Evolutionary conservation across 768 basidiomycete species (phyloP).

Genomic region (Lactifluus piperatus): DNA sequence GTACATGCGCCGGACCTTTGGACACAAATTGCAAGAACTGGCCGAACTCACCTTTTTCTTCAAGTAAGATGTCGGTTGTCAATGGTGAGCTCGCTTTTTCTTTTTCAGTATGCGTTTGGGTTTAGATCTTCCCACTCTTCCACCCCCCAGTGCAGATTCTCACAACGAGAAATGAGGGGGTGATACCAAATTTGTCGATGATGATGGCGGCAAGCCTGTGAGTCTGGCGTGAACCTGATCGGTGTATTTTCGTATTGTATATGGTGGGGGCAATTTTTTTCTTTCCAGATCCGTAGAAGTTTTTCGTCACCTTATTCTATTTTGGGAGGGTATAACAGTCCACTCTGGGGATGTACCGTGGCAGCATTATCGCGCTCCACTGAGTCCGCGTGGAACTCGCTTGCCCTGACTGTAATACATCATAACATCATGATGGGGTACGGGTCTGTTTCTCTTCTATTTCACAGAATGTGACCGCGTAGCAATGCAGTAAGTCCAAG

Average conservation of each 20-base stretch:
- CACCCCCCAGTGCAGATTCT: conserved; percentile 26
- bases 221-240: conserved; percentile 41
- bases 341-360: conserved; percentile 41
- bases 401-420: conserved; percentile 46
- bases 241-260: conserved; percentile 41
- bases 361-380: conserved; percentile 26
- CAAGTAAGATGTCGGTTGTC: too few relatives aligned
- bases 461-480: too few relatives aligned
- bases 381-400: conserved; percentile 39
- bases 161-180: conserved; percentile 33
- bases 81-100: conserved; percentile 34
- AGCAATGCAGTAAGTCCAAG: too few relatives aligned
- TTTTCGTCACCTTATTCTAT: conserved; percentile 25
- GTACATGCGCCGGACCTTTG: conserved; percentile 44
- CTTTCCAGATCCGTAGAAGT: background rate
- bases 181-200: conserved; percentile 16
- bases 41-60: too few relatives aligned
- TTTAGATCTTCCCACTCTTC: background rate
- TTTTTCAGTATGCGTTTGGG: conserved; percentile 2
- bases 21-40: conserved; percentile 37
- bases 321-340: too few relatives aligned
- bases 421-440: too few relatives aligned
- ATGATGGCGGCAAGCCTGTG: conserved; percentile 39
- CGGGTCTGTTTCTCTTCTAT: too few relatives aligned
- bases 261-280: too few relatives aligned